phyloP scores from a whole-genome alignment of 305 asterid genomes.

The Fraxinus albicans region DNA sequence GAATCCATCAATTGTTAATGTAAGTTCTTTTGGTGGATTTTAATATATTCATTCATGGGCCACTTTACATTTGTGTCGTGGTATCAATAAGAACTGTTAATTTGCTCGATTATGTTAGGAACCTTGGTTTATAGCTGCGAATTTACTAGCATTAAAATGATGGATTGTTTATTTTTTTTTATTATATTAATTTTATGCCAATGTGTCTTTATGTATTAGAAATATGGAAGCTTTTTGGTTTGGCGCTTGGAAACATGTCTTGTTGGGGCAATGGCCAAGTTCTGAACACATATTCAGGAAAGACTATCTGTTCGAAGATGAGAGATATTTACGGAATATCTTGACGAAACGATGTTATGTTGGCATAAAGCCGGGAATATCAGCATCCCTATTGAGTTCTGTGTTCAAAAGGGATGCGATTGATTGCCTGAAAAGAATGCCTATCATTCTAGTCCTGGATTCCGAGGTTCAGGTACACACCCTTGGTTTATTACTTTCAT shows the following conservation, averaged over 20 bases:
- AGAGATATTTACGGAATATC: constrained; percentile 50
- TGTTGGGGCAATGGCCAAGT: constrained; percentile 69
- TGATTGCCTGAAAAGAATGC: constrained; percentile 38
- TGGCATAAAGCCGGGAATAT: constrained; percentile 39
- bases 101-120: neutral
- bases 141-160: neutral
- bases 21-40: constrained; percentile 35
- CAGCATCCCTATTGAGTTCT: constrained; percentile 34
- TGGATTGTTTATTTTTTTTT: neutral
- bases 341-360: constrained; percentile 44
- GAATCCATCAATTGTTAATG: constrained; percentile 67
- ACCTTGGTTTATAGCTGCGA: neutral
- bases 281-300: constrained; percentile 39
- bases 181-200: constrained; percentile 3
- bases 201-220: constrained; percentile 35
- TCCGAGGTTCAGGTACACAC: constrained; percentile 78
- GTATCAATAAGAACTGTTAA: no score
- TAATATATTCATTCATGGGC: neutral
- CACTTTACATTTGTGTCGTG: no score
- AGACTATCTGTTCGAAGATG: constrained; percentile 53
- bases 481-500: constrained; percentile 12
- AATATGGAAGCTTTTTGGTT: constrained; percentile 73
- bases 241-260: constrained; percentile 75
- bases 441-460: constrained; percentile 80
- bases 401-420: constrained; percentile 40